Conservation (phyloP, 1,284 basidiomycete species). For the Irpex sp. region DNA sequence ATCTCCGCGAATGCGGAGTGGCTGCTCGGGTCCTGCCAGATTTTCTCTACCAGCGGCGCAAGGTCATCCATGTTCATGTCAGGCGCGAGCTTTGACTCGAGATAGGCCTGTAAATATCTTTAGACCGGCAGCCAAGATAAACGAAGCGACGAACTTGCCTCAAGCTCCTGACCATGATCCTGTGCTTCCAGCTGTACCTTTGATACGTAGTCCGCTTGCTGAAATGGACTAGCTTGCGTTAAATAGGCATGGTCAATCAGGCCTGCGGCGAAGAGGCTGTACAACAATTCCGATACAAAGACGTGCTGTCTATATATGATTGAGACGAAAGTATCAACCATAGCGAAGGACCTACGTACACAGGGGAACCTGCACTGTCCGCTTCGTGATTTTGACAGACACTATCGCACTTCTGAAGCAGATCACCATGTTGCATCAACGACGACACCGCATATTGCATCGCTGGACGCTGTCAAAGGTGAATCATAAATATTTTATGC, state of each 20-base stretch:
- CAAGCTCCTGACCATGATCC: conserved; percentile 50
- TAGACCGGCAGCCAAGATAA: not conserved
- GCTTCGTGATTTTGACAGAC: conserved; percentile 5
- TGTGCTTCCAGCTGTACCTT: conserved; percentile 54
- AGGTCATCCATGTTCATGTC: conserved; percentile 53
- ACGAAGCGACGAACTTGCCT: conserved; percentile 32
- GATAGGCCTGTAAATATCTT: conserved; percentile 41
- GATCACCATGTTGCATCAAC: conserved; percentile 46
- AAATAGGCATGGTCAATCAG: conserved; percentile 54
- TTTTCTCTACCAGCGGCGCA: conserved; percentile 45
- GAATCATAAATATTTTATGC: not conserved
- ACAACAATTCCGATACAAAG: conserved; percentile 55
- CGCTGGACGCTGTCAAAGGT: conserved; percentile 43
- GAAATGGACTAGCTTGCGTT: conserved; percentile 44
- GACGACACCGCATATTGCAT: conserved; percentile 51
- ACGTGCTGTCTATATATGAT: conserved; percentile 34
- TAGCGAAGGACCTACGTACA: not conserved
- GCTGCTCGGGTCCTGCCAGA: conserved; percentile 57
- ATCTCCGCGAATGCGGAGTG: conserved; percentile 57
- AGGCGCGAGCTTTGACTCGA: conserved; percentile 55
- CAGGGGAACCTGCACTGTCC: not conserved
- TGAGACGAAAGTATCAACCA: not conserved
- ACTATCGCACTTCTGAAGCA: conserved; percentile 34
- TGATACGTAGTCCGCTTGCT: conserved; percentile 43
- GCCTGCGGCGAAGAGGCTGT: conserved; percentile 48